Evolutionary conservation across 495 filamentous ascomycete genomes (phyloP).

Genomic region (Talaromyces proteolyticus): DNA sequence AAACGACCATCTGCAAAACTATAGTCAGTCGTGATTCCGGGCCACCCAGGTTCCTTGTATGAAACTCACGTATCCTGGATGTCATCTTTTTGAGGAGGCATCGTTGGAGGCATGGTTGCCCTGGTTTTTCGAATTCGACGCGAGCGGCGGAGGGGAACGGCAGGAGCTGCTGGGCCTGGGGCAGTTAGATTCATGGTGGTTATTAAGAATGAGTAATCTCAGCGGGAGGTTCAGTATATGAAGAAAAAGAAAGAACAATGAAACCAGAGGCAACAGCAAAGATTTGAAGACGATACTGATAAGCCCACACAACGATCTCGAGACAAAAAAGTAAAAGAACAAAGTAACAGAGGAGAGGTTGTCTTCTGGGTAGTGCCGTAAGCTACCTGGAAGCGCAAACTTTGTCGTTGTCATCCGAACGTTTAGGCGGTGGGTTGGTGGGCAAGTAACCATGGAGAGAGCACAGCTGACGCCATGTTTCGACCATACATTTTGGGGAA

Average conservation of each 20-base stretch:
- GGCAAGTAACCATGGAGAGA: not conserved
- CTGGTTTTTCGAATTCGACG: not conserved
- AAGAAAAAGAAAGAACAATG: no score
- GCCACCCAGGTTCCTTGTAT: not conserved
- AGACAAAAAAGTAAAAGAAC: not conserved
- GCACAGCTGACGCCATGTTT: not conserved
- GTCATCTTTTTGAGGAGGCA: not conserved
- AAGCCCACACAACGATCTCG: no score
- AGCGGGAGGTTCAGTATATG: not conserved
- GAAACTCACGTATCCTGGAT: not conserved
- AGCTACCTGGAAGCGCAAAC: not conserved
- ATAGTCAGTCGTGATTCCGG: conserved; percentile 10
- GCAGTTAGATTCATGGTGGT: not conserved
- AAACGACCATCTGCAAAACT: conserved; percentile 68
- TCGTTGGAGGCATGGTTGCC: not conserved
- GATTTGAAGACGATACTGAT: no score
- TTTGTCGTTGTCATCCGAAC: not conserved
- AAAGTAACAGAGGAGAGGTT: not conserved
- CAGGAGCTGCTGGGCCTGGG: not conserved
- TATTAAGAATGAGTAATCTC: not conserved
- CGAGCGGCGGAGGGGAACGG: not conserved
- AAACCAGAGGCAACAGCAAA: no score
- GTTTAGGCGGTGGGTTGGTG: no score
- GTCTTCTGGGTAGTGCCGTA: not conserved
- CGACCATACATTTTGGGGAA: not conserved